Evolutionary conservation across 179 eudicot species (phyloP), one percentile per base, ranked within the genome.

Genomic region (Monotropa hypopitys): DNA sequence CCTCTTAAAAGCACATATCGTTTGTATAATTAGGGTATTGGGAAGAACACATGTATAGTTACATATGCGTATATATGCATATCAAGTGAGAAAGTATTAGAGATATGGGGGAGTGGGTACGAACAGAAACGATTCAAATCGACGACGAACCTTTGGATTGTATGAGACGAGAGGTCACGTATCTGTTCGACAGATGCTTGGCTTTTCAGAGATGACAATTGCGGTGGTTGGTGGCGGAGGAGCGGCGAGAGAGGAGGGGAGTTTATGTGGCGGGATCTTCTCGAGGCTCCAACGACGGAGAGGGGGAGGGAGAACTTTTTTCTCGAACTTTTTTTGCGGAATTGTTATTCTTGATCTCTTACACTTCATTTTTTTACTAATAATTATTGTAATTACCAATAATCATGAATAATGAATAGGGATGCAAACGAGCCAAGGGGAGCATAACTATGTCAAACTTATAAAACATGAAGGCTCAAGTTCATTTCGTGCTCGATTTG

Each of bases 211-310:
- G 9, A 28, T 7, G 68, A 9, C 3, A 23, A 15, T 15, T 74
- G n/a, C 10, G 45, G 78, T 5, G 38, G 68, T 38, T 46, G 72
- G 72, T 16, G 53, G 51, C 28, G 67, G 68, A 8, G 38, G 42
- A 46, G 30, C 10, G 20, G 26, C 0, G 28, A 0, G 2, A 1
- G 4, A 12, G 76, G 51, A 5, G 5, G 20, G 5, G 66, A 40
- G 20, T 26, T 74, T 23, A 23, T 3, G 69, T 2, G 68, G 53
- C 43, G 53, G 11, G 32, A 9, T 26, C 54, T 23, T 46, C 54
- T 46, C 3, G 49, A 76, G 78, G 78, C 78, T 45, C 78, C 45
- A 53, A 38, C 65, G 33, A 54, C 30, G 47, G 49, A 21, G 76
- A 54, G 21, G 35, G 66, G 35, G 76, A 38, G 26, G 47, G 51